Conservation (phyloP, 805 yeast genomes). For the Ogataea zsoltii region DNA sequence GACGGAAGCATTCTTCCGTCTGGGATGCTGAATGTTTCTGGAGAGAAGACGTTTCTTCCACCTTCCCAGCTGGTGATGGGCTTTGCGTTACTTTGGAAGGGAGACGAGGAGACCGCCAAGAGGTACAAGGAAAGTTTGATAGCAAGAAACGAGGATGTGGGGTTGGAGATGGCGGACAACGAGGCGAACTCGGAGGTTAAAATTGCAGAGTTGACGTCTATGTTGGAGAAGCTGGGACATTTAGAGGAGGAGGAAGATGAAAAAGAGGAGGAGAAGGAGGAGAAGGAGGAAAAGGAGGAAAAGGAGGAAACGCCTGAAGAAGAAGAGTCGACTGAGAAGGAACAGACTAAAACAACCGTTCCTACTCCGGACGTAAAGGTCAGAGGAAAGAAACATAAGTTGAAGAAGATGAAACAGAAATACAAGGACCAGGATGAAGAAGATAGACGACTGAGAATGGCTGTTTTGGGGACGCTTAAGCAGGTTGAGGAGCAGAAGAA, state of each 20-base stretch:
- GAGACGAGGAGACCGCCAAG: constrained; percentile 50
- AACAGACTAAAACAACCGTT: constrained; percentile 13
- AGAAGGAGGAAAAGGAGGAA: too few relatives aligned
- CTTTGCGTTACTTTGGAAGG: constrained; percentile 75
- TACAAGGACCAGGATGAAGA: constrained; percentile 93
- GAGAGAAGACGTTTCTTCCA: constrained; percentile 61
- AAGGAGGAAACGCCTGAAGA: constrained; percentile 9
- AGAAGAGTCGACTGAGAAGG: background rate
- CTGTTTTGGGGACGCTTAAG: constrained; percentile 81
- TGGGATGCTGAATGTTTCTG: constrained; percentile 58
- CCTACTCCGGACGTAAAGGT: constrained; percentile 42
- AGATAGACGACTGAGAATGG: constrained; percentile 73
- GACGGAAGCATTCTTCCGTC: constrained; percentile 56
- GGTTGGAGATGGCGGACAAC: constrained; percentile 30
- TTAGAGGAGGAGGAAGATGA: constrained; percentile 10
- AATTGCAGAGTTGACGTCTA: constrained; percentile 31
- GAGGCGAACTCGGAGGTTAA: constrained; percentile 28
- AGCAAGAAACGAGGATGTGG: constrained; percentile 32
- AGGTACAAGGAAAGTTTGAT: constrained; percentile 32
- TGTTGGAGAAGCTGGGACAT: constrained; percentile 30
- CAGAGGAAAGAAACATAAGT: constrained; percentile 83
- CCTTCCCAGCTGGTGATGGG: constrained; percentile 91
- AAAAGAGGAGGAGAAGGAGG: constrained; percentile 5
- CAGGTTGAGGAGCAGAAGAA: constrained; percentile 38
- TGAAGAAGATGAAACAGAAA: constrained; percentile 78